Evolutionary conservation across 2,329 filamentous ascomycete genomes (phyloP).

Genomic region (Madurella mycetomatis): DNA sequence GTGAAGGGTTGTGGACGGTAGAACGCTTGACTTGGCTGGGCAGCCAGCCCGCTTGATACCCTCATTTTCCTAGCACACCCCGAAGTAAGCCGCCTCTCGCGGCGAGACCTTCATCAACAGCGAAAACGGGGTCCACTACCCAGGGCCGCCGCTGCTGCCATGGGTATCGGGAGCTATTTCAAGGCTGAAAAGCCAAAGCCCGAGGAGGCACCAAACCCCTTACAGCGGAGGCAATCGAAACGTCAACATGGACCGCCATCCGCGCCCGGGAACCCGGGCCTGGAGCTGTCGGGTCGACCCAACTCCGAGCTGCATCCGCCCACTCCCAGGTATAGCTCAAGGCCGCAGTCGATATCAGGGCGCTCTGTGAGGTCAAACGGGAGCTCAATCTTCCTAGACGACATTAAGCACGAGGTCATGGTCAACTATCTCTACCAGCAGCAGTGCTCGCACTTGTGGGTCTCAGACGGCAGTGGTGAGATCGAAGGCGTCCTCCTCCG

Average conservation of each 20-base stretch:
- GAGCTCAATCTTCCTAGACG: slow-evolving; percentile 58
- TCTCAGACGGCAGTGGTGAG: slow-evolving; percentile 63
- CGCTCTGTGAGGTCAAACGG: slow-evolving; percentile 43
- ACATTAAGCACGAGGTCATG: slow-evolving; percentile 79
- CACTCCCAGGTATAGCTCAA: slow-evolving; percentile 44
- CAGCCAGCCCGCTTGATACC: not conserved
- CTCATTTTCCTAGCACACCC: not conserved
- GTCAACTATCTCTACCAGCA: slow-evolving; percentile 79
- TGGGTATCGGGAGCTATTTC: slow-evolving; percentile 62
- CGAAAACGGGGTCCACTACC: slow-evolving; percentile 1
- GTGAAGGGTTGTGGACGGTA: too few relatives aligned
- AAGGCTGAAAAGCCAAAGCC: slow-evolving; percentile 46
- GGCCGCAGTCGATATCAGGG: slow-evolving; percentile 49
- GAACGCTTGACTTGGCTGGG: too few relatives aligned
- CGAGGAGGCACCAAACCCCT: not conserved
- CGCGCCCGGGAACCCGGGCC: slow-evolving; percentile 35
- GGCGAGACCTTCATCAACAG: slow-evolving; percentile 1
- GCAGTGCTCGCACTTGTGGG: slow-evolving; percentile 70
- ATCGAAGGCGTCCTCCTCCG: slow-evolving; percentile 69
- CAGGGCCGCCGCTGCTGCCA: slow-evolving; percentile 32
- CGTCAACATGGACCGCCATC: slow-evolving; percentile 19
- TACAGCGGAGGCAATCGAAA: slow-evolving; percentile 14
- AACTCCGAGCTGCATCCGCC: slow-evolving; percentile 49
- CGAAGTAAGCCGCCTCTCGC: not conserved
- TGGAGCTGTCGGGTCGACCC: slow-evolving; percentile 22